A percentile compares a stretch with the other conserved stretches of the same genome.
Evolutionary conservation across 139 green algal genomes (phyloP).

Genomic region (Picochlorum sp.): DNA sequence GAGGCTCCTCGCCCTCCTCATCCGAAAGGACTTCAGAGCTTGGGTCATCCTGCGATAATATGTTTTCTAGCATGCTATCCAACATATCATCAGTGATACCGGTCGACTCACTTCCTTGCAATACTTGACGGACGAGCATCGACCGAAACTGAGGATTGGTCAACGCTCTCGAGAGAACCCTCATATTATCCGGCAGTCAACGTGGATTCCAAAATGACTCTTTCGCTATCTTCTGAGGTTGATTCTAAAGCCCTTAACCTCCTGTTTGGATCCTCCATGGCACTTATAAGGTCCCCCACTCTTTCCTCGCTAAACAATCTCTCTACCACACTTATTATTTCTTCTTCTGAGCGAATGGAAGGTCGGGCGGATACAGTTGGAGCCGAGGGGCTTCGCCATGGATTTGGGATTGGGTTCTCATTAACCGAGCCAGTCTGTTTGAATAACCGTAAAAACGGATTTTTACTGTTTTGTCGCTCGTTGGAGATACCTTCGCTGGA

Average conservation of each 20-base stretch:
- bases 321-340: background rate
- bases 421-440: slow-evolving; percentile 45
- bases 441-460: slow-evolving; percentile 28
- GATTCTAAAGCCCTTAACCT: slow-evolving; percentile 30
- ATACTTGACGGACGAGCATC: background rate
- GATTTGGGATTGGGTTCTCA: slow-evolving; percentile 86
- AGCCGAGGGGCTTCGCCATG: slow-evolving; percentile 46
- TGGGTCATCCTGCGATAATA: slow-evolving; percentile 3
- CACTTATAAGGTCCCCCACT: slow-evolving; percentile 65
- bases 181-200: too few relatives aligned
- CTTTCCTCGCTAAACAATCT: slow-evolving; percentile 64
- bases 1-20: slow-evolving; percentile 8
- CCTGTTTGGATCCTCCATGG: slow-evolving; percentile 61
- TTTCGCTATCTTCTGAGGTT: background rate
- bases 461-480: background rate
- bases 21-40: background rate
- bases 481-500: background rate
- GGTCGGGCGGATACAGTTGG: too few relatives aligned
- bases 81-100: background rate
- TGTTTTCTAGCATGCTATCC: slow-evolving; percentile 33
- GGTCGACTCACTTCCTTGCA: background rate
- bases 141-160: background rate
- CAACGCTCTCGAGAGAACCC: too few relatives aligned
- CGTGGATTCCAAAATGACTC: too few relatives aligned
- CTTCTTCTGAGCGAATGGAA: too few relatives aligned